Percentiles rank a stretch among this genome's conserved stretches.
Evolutionary conservation across 2,329 filamentous ascomycete species (phyloP).

Genomic region (Paraconiothyrium brasiliense): DNA sequence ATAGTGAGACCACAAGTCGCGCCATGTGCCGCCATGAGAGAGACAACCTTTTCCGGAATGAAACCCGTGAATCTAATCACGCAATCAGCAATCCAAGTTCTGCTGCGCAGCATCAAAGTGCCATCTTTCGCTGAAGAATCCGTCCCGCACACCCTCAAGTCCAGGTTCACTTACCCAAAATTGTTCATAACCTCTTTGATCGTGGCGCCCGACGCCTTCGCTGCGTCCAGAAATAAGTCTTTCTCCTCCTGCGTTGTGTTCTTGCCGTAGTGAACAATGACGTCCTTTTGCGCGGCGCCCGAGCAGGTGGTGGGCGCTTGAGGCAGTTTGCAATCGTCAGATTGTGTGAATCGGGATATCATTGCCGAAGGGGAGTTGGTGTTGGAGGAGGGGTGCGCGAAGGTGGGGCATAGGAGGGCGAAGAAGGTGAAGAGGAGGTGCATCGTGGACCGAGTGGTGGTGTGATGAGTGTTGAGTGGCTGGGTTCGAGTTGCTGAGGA

Average conservation of each 20-base stretch:
- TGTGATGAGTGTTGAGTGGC: not conserved
- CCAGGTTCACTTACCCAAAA: slow-evolving; percentile 22
- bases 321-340: slow-evolving; percentile 23
- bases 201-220: slow-evolving; percentile 22
- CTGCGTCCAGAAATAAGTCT: slow-evolving; percentile 23
- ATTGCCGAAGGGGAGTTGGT: not conserved
- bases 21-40: slow-evolving; percentile 23
- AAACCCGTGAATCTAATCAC: slow-evolving; percentile 27
- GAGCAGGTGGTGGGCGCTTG: slow-evolving; percentile 22
- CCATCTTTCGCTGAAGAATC: too few species aligned
- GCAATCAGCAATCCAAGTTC: too few species aligned
- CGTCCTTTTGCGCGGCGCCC: slow-evolving; percentile 23
- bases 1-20: slow-evolving; percentile 21
- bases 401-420: slow-evolving; percentile 3
- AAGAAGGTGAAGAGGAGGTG: not conserved
- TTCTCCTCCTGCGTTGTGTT: slow-evolving; percentile 10
- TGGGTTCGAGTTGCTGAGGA: not conserved
- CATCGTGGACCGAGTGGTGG: slow-evolving; percentile 2
- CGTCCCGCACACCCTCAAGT: too few species aligned
- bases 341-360: slow-evolving; percentile 7
- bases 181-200: slow-evolving; percentile 19
- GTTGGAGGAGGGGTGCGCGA: not conserved
- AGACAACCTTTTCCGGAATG: slow-evolving; percentile 24
- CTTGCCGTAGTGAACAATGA: slow-evolving; percentile 28
- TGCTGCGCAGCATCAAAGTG: too few species aligned